A percentile compares a stretch with the other conserved stretches of the same genome.
Conservation (phyloP, 257 asterid genomes). For the Solanum chmielewskii region DNA sequence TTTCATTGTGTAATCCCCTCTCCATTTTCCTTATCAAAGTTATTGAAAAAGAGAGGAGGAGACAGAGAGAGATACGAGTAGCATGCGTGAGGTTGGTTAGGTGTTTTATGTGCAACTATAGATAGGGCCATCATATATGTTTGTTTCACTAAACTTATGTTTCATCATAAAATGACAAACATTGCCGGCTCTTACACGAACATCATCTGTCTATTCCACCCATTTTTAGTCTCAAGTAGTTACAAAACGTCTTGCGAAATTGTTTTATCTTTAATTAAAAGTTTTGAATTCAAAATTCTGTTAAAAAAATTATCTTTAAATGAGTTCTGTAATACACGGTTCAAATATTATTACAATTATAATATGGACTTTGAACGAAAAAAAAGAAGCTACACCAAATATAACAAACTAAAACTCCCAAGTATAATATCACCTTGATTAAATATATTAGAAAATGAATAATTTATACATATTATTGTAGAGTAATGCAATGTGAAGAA, state of each 20-base stretch:
- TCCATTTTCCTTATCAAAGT: neutral
- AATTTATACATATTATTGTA: neutral
- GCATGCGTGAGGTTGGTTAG: neutral
- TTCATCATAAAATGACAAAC: neutral
- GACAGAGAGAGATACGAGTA: neutral
- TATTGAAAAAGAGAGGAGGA: neutral
- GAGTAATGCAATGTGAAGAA: neutral
- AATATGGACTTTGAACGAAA: no score
- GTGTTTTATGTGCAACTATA: neutral
- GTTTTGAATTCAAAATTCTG: accelerated
- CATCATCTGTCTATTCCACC: neutral
- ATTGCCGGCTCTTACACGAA: neutral
- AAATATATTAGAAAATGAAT: neutral
- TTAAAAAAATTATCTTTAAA: no score
- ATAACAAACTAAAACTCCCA: neutral
- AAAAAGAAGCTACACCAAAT: no score
- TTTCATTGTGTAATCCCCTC: neutral
- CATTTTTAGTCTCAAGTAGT: neutral
- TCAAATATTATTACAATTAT: accelerated
- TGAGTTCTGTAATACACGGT: no score
- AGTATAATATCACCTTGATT: neutral
- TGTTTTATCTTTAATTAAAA: no score
- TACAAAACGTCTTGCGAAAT: neutral
- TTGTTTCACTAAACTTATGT: neutral
- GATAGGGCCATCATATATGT: neutral